Evolutionary conservation across 345 rosid species (phyloP).

Genomic region (Acer saccharum): DNA sequence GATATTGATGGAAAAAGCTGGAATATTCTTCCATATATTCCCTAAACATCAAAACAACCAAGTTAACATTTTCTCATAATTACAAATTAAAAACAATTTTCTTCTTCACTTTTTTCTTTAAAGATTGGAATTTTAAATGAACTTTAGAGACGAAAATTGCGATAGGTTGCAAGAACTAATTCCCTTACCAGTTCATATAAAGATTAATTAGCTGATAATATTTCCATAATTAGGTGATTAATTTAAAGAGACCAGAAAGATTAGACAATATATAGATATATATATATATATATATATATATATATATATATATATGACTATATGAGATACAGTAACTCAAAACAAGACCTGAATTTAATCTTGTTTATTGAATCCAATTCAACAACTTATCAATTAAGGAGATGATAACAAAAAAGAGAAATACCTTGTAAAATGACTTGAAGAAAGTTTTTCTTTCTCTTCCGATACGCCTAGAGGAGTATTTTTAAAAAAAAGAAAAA

Average conservation of each 20-base stretch:
- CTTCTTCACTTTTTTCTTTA: background rate
- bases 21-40: constrained; percentile 36
- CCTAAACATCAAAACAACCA: constrained; percentile 21
- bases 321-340: no score
- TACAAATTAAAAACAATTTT: background rate
- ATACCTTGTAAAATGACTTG: background rate
- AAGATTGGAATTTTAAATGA: background rate
- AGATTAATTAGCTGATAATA: constrained; percentile 8
- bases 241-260: constrained; percentile 1
- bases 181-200: constrained; percentile 2
- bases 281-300: no score
- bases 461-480: background rate
- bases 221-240: background rate
- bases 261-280: background rate
- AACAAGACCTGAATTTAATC: no score
- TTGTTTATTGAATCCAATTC: no score
- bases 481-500: background rate
- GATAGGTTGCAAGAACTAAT: background rate
- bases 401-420: no score
- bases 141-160: background rate
- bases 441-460: background rate
- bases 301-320: no score
- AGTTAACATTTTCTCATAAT: background rate
- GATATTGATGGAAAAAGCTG: constrained; percentile 25
- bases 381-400: no score